phyloP scores from a whole-genome alignment of 2,329 filamentous ascomycete species.

The Bertia moriformis region DNA sequence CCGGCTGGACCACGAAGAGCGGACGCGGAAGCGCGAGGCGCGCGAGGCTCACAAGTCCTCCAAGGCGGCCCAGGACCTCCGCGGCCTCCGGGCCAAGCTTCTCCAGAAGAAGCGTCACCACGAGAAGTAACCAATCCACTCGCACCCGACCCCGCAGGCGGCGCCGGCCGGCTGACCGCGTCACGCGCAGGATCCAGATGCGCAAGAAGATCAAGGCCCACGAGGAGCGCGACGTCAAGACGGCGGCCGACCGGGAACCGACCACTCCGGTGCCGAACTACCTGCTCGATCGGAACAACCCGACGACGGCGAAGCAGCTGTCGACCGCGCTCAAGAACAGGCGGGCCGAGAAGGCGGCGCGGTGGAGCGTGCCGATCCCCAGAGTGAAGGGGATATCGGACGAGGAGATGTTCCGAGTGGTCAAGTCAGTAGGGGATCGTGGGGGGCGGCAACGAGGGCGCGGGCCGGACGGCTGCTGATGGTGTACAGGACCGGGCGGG shows the following conservation, averaged over 20 bases:
- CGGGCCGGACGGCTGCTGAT: too few species aligned
- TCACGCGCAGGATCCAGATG: conserved; percentile 97
- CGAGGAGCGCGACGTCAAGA: conserved; percentile 93
- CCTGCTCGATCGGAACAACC: conserved; percentile 65
- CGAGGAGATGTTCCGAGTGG: conserved; percentile 94
- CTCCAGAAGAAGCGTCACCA: conserved; percentile 85
- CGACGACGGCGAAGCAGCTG: conserved; percentile 50
- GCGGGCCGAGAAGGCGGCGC: conserved; percentile 80
- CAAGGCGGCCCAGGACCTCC: conserved; percentile 82
- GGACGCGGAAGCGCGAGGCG: conserved; percentile 70
- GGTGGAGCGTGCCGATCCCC: conserved; percentile 80
- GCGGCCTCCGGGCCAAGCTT: conserved; percentile 81
- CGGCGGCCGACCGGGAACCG: conserved; percentile 61
- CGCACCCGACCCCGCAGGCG: too few species aligned
- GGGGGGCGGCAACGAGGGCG: too few species aligned
- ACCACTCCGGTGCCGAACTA: conserved; percentile 80
- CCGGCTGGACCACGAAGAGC: conserved; percentile 69
- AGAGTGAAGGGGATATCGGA: conserved; percentile 89
- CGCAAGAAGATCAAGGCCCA: conserved; percentile 86
- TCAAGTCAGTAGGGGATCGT: too few species aligned
- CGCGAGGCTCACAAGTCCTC: conserved; percentile 81
- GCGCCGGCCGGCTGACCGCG: too few species aligned
- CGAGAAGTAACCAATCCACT: too few species aligned
- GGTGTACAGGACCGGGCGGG: conserved; percentile 92
- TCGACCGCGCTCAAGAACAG: conserved; percentile 89